Evolutionary conservation across 2,329 filamentous ascomycete species (phyloP).

Genomic region (Cercospora berteroae): DNA sequence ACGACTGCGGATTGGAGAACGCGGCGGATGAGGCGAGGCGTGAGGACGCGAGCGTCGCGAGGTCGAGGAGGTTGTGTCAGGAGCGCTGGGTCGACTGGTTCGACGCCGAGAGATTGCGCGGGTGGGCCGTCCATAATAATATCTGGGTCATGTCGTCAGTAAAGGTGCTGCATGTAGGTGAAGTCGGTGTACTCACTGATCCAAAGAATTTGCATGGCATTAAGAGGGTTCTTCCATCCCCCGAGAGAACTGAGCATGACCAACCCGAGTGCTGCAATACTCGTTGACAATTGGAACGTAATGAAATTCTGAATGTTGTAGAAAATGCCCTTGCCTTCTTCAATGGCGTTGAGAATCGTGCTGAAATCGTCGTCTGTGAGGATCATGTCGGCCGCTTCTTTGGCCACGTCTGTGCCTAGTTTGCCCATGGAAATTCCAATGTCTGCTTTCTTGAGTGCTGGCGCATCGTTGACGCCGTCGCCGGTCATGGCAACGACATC

Average conservation of each 20-base stretch:
- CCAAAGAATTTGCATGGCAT: conserved; percentile 99
- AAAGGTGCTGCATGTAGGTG: neutral
- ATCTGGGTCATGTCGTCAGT: conserved; percentile 55
- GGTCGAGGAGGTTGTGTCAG: conserved; percentile 88
- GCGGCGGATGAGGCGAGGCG: conserved; percentile 72
- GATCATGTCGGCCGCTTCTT: conserved; percentile 94
- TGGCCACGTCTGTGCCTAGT: conserved; percentile 93
- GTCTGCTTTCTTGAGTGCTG: conserved; percentile 92
- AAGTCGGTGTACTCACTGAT: conserved; percentile 69
- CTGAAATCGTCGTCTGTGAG: conserved; percentile 86
- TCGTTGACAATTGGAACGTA: conserved; percentile 96
- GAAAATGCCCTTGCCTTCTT: conserved; percentile 98
- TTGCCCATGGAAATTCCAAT: conserved; percentile 97
- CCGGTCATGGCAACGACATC: conserved; percentile 99
- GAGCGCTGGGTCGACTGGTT: conserved; percentile 88
- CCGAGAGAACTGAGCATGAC: conserved; percentile 90
- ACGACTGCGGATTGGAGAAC: conserved; percentile 83
- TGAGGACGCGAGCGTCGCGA: conserved; percentile 88
- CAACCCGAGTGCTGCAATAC: conserved; percentile 84
- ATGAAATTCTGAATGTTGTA: conserved; percentile 99
- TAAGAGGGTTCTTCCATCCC: conserved; percentile 91
- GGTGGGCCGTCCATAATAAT: conserved; percentile 99
- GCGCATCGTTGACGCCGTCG: conserved; percentile 96
- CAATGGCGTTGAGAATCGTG: conserved; percentile 89
- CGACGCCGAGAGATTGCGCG: conserved; percentile 93